These are phyloP conservation scores for Zoysia matrella DNA, from an alignment of 202 grass and related monocot genomes.

Conservation along the genomic window DNA sequence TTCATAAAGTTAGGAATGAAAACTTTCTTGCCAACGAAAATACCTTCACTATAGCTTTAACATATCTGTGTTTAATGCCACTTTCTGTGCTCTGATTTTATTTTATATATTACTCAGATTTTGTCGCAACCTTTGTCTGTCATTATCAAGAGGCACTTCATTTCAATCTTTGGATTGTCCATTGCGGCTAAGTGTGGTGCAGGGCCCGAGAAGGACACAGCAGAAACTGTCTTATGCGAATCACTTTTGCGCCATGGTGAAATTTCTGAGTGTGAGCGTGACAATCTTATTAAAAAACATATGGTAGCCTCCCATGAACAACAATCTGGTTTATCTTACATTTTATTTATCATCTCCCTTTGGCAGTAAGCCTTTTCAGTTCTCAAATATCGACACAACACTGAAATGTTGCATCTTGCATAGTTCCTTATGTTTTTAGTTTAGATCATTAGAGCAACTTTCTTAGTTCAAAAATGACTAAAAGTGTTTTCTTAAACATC, in stretches of 20 bases:
- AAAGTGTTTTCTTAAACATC: neutral
- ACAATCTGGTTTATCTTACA: constrained; percentile 29
- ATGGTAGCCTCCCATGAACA: constrained; percentile 57
- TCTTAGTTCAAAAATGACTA: neutral
- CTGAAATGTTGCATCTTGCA: neutral
- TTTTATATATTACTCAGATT: constrained; percentile 61
- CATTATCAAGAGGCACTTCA: constrained; percentile 83
- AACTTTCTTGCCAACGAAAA: neutral
- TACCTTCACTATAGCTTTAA: constrained; percentile 8
- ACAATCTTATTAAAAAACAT: constrained; percentile 95
- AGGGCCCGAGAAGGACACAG: constrained; percentile 73
- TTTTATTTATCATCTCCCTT: constrained; percentile 15
- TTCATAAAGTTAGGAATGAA: neutral
- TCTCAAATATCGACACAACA: neutral
- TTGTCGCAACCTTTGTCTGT: constrained; percentile 64
- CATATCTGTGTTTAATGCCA: constrained; percentile 17
- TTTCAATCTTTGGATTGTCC: constrained; percentile 83
- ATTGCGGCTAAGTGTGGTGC: constrained; percentile 71
- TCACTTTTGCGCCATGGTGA: constrained; percentile 78
- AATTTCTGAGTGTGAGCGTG: constrained; percentile 85
- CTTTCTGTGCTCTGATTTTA: constrained; percentile 28
- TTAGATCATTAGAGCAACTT: neutral
- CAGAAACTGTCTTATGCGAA: constrained; percentile 71
- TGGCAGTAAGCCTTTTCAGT: neutral
- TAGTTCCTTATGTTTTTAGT: neutral